A percentile compares a stretch with the other conserved stretches of the same genome.
Evolutionary conservation across 1,284 basidiomycete species (phyloP).

Genomic region (Pascua guehoae): DNA sequence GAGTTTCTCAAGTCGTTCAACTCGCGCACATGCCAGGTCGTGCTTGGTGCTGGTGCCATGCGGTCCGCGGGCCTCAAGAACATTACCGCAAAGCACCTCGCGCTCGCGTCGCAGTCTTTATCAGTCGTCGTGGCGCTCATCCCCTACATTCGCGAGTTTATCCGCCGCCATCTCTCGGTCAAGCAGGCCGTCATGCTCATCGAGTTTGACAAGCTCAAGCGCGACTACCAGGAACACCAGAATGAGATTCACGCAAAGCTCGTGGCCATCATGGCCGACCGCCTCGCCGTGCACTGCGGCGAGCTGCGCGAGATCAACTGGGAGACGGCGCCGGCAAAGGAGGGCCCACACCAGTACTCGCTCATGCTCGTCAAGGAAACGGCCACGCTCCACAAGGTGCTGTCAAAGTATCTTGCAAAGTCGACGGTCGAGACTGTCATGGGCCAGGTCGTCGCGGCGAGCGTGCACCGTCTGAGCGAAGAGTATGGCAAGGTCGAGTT

Average conservation of each 20-base stretch:
- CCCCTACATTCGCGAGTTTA: constrained; percentile 90
- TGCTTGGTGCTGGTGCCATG: constrained; percentile 96
- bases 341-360: constrained; percentile 65
- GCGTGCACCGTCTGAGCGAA: constrained; percentile 79
- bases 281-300: constrained; percentile 73
- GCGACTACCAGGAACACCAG: constrained; percentile 98
- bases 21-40: constrained; percentile 95
- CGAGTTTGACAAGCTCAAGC: constrained; percentile 96
- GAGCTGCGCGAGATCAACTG: constrained; percentile 66
- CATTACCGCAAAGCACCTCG: constrained; percentile 96
- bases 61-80: constrained; percentile 94
- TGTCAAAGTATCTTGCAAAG: constrained; percentile 79
- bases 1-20: constrained; percentile 98
- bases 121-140: constrained; percentile 94
- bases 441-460: constrained; percentile 85
- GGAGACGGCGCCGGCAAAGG: constrained; percentile 59
- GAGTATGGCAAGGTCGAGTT: constrained; percentile 77
- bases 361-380: constrained; percentile 92
- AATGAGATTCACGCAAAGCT: constrained; percentile 98
- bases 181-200: constrained; percentile 95
- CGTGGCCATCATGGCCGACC: constrained; percentile 96
- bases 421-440: constrained; percentile 84
- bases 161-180: constrained; percentile 82
- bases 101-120: constrained; percentile 90
- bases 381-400: constrained; percentile 90